phyloP scores from a whole-genome alignment of 805 yeast species.

The Yamadazyma tumulicola region DNA sequence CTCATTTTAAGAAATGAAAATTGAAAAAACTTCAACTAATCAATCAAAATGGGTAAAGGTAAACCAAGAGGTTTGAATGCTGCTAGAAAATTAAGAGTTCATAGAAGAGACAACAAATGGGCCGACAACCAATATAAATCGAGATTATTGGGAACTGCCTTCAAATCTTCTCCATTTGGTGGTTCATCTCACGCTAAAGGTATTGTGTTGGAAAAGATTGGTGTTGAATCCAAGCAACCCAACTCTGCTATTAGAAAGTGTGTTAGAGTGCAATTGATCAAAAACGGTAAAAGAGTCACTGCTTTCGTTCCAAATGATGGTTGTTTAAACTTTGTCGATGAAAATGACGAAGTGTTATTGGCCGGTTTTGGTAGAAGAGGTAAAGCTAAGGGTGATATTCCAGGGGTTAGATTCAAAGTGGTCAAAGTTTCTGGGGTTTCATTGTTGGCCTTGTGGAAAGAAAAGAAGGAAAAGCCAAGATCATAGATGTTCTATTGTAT shows the following conservation, averaged over 20 bases:
- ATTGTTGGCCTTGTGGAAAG: conserved; percentile 99
- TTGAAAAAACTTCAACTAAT: conserved; percentile 6
- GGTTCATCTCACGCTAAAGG: conserved; percentile 99
- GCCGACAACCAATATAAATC: conserved; percentile 97
- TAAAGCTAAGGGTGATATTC: conserved; percentile 99
- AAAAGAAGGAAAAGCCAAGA: conserved; percentile 99
- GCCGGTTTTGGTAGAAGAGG: conserved; percentile 99
- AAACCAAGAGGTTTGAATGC: conserved; percentile 99
- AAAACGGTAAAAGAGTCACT: conserved; percentile 99
- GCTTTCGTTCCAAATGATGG: conserved; percentile 99
- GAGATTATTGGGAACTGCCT: conserved; percentile 99
- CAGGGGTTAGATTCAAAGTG: conserved; percentile 99
- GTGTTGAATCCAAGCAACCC: conserved; percentile 99
- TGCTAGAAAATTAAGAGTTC: conserved; percentile 99
- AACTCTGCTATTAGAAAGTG: conserved; percentile 99
- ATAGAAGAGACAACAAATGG: conserved; percentile 99
- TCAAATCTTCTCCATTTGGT: conserved; percentile 99
- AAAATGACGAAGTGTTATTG: conserved; percentile 98
- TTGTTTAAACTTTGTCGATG: conserved; percentile 99
- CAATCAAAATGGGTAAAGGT: conserved; percentile 92
- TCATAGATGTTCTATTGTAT: conserved; percentile 53
- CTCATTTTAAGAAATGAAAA: conserved; percentile 1
- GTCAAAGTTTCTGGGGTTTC: conserved; percentile 99
- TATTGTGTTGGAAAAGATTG: conserved; percentile 98
- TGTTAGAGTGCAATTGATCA: conserved; percentile 99